phyloP scores from a whole-genome alignment of 148 eudicot genomes.

The Spergularia bocconei region DNA sequence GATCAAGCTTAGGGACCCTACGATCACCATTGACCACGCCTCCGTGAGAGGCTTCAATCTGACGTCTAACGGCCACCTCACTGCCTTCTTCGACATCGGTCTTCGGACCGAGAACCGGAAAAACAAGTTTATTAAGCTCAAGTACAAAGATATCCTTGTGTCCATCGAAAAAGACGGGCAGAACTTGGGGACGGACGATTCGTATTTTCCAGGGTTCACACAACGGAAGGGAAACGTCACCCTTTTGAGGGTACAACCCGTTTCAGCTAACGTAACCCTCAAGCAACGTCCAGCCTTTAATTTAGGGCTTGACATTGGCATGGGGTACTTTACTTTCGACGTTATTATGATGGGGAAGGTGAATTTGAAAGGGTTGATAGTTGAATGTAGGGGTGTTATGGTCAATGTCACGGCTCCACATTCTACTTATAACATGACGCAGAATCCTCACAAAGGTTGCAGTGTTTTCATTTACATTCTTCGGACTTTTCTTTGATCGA shows the following conservation, averaged over 20 bases:
- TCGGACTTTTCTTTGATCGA: too few relatives aligned
- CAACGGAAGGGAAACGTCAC: constrained; percentile 14
- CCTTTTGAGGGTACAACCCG: not conserved
- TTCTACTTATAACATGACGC: not conserved
- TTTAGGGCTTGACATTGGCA: constrained; percentile 13
- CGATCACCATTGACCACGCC: constrained; percentile 22
- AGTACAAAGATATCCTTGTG: constrained; percentile 4
- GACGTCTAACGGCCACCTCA: constrained; percentile 28
- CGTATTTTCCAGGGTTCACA: constrained; percentile 9
- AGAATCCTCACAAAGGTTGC: not conserved
- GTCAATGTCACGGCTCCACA: constrained; percentile 12
- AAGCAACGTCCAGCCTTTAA: constrained; percentile 12
- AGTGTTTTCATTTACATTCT: constrained; percentile 10
- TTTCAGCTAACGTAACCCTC: not conserved
- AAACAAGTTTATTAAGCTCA: constrained; percentile 21
- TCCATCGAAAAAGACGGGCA: constrained; percentile 18
- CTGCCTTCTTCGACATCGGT: constrained; percentile 22
- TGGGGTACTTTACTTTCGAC: constrained; percentile 20
- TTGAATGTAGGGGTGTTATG: constrained; percentile 19
- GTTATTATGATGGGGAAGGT: constrained; percentile 15
- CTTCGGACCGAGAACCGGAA: constrained; percentile 25
- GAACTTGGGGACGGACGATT: constrained; percentile 1
- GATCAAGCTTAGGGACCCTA: constrained; percentile 21
- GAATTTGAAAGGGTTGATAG: constrained; percentile 14
- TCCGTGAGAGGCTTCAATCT: constrained; percentile 28